Base-by-base conservation (phyloP, 257 asterid genomes). In the Coffea eugenioides region DNA sequence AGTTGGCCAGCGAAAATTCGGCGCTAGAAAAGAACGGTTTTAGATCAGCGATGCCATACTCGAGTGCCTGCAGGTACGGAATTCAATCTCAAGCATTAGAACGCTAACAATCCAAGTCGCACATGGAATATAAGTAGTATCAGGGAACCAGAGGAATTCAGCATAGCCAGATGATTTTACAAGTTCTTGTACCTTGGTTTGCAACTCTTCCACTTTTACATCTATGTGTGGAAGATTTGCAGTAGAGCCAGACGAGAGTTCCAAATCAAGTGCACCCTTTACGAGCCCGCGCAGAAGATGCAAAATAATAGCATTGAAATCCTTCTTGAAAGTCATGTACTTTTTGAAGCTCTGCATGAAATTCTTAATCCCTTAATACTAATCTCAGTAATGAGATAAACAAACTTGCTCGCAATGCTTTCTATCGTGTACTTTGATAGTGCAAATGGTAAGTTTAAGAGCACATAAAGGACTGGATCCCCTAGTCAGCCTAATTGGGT, bases 281-380 rank as follows among this genome's bases (percentile, higher is more conserved):
- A 94, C 97, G 57, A 96, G 97, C 51, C 83, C 91, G 9, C 92
- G 96, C 54, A 96, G 97, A 82, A 96, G 94, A 86, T 90, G 95
- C 82, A 96, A 61, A 78, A 94, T 84, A 18, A 88, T 86, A 1
- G 89, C 94, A 80, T 92, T 96, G 91, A 92, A 96, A 86, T 96
- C 97, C 89, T 87, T 92, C 61, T 92, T 96, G 90, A 88, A 96
- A 77, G 89, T 88, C 97, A 94, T 92, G 48, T 96, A 96, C 80
- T 84, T 89, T 85, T 88, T 89, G 90, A 96, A 96, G 90, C 93
- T 96, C 98, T 95, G 95, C 84, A 82, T 34, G 67, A 87, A 78
- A 80, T 69, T 79, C 74, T 20, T n/a, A 80, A 74, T 73, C 61
- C 73, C 61, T 59, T 84, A 69, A 59, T 68, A n/a, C 20, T 45